A percentile compares a stretch with the other conserved stretches of the same genome.
These are phyloP conservation scores for Phycomyces nitens DNA, from an alignment of 192 early-diverging fungal species.

Conservation along the genomic window DNA sequence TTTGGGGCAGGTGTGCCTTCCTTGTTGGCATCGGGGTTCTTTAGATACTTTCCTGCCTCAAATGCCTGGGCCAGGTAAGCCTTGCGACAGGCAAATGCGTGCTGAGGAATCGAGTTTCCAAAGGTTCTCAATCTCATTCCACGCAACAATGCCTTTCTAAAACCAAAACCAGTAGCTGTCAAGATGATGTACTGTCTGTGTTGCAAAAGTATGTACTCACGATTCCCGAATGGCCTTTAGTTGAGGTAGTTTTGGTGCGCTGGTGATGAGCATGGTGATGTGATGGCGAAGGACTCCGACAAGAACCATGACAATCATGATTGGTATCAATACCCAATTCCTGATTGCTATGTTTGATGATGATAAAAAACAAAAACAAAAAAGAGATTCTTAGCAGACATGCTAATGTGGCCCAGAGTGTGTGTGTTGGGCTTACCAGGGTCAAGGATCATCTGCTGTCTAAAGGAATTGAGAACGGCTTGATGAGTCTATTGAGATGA, in stretches of 20 bases:
- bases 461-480: constrained; percentile 2
- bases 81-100: constrained; percentile 73
- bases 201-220: constrained; percentile 33
- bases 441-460: constrained; percentile 31
- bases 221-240: constrained; percentile 80
- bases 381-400: neutral
- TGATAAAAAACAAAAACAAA: neutral
- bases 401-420: too few relatives aligned
- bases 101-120: constrained; percentile 62
- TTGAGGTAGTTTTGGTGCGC: constrained; percentile 74
- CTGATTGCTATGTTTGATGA: constrained; percentile 57
- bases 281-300: constrained; percentile 93
- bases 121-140: constrained; percentile 65
- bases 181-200: neutral
- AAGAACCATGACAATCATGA: constrained; percentile 96
- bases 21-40: constrained; percentile 70
- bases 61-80: constrained; percentile 71
- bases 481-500: neutral
- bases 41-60: constrained; percentile 80
- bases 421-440: constrained; percentile 13
- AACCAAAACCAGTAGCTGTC: neutral
- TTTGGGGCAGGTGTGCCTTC: constrained; percentile 55
- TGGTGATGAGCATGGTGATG: constrained; percentile 84
- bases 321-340: constrained; percentile 94
- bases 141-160: constrained; percentile 71